These are phyloP conservation scores for Trichophyton rubrum DNA, from an alignment of 2,329 filamentous ascomycete genomes.

Conservation along the genomic window DNA sequence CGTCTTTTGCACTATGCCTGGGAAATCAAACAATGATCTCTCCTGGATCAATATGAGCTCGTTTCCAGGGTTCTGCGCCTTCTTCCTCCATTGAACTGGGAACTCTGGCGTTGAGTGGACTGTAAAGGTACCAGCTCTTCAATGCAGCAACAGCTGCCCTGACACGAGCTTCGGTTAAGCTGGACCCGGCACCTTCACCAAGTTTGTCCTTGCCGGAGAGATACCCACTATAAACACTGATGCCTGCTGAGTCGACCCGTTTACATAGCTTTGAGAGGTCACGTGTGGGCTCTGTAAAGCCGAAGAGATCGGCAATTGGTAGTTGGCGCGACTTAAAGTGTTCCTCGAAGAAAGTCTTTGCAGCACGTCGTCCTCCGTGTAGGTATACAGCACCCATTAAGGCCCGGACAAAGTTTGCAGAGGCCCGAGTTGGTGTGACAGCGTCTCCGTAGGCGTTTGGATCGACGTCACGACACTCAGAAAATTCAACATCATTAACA, in stretches of 20 bases:
- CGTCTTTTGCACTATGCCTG: slow-evolving; percentile 11
- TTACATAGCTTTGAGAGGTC: slow-evolving; percentile 75
- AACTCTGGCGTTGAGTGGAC: slow-evolving; percentile 53
- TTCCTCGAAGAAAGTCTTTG: slow-evolving; percentile 67
- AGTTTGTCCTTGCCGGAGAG: slow-evolving; percentile 81
- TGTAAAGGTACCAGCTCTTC: slow-evolving; percentile 95
- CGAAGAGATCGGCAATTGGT: slow-evolving; percentile 64
- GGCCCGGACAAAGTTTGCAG: slow-evolving; percentile 67
- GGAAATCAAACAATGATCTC: slow-evolving; percentile 47
- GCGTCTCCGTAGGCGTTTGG: slow-evolving; percentile 19
- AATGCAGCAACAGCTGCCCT: slow-evolving; percentile 74
- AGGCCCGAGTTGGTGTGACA: slow-evolving; percentile 46
- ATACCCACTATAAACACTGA: slow-evolving; percentile 88
- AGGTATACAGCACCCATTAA: slow-evolving; percentile 75
- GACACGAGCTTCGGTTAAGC: slow-evolving; percentile 61
- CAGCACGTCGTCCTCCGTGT: slow-evolving; percentile 65
- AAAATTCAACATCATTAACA: slow-evolving; percentile 74
- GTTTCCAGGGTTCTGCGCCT: slow-evolving; percentile 51
- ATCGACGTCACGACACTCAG: slow-evolving; percentile 43
- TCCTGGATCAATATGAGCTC: slow-evolving; percentile 56
- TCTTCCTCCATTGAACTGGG: slow-evolving; percentile 58
- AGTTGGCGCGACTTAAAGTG: slow-evolving; percentile 74
- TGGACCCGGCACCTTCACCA: slow-evolving; percentile 74
- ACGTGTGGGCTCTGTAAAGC: slow-evolving; percentile 69
- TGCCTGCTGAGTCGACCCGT: slow-evolving; percentile 67